Base-by-base conservation (phyloP, 1,139 yeast genomes). In the Meyerozyma athensensis region DNA sequence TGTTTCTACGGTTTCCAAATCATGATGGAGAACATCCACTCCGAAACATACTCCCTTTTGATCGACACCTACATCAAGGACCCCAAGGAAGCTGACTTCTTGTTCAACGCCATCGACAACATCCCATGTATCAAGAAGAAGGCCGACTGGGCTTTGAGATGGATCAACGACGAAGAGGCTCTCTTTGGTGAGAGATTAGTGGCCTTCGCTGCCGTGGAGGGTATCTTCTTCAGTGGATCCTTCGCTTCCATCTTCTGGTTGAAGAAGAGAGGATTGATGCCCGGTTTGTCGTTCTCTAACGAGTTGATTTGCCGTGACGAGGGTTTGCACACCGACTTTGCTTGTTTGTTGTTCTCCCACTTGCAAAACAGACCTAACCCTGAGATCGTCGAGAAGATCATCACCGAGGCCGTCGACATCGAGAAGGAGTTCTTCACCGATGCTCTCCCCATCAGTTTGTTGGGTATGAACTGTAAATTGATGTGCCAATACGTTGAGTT, bases 1-100 rank as follows among this genome's bases (percentile, higher is more conserved):
- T 89, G 97, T 65, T 92, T 92, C 74, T 92, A 92, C 62, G 98
- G 98, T 39, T 92, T 92, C 83, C 97, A 92, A 72, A 92, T 92
- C 65, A 90, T 90, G 97, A 92, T 94, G 95, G 98, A 94, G 70
- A 94, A 92, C 74, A 92, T 92, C 57, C 98, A 92, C 68, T 82
- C 96, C 23, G 98, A 92, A 72, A 92, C 97, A 35, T 92, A 94
- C 71, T 90, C 97, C 10, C 72, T 92, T 52, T 77, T 92, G 58
- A 86, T 92, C 54, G 98, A 92, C 62, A 79, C 96, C 34, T 92
- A 90, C 66, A 85, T 92, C 64, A 89, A 89, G 71, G 97, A 92
- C 65, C 92, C 96, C 49, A 80, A 83, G 65, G 96, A 90, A 70
- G 79, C 94, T 42, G 86, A 83, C 47, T 86, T 71, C 63, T 74